Evolutionary conservation across 495 filamentous ascomycete species (phyloP), one percentile per base, ranked within the genome.

Genomic region (Achaetomiella virescens): DNA sequence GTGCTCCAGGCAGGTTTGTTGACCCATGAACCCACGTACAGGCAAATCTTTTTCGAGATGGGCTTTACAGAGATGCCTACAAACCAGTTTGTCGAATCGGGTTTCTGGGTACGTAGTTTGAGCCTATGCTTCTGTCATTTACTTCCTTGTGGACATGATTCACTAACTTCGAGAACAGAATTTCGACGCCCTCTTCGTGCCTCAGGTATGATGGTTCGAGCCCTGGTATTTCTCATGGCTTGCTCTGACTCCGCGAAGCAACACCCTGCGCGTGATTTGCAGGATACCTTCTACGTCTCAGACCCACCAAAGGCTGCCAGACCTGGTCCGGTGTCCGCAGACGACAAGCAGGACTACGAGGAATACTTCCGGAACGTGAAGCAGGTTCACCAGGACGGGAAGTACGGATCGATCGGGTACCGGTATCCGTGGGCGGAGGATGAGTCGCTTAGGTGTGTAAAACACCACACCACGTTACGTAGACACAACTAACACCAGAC

Each of bases 201-300:
- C 91, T 24, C 93, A 98, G 55, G 55, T 57, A 57, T 57, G 37
- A 6, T 41, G 37, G 18, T 33, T 27, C 14, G 18, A 12, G 2
- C 24, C 0, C 15, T 0, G 2, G 6, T 22, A 8, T 17, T 25
- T n/a, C 4, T 20, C 20, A 0, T 27, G 1, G 15, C 20, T 37
- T 1, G 6, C 4, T 50, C 40, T 49, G 15, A 49, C n/a, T 2
- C 5, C 2, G 17, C 22, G 10, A 20, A 57, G 73, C 92, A 97
- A 79, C 93, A 97, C 70, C 93, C 92, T 31, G 91, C 93, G 57
- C 89, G 93, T 62, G 93, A 97, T 65, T 76, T 96, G 35, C 93
- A 97, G 80, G 91, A 97, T 67, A 98, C 93, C 55, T 96, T 97
- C 80, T 97, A 95, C 75, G 91, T 97, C 65, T 90, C 90, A 44